A percentile compares a stretch with the other conserved stretches of the same genome.
phyloP scores from a whole-genome alignment of 805 yeast species.

The Kockiozyma suomiensis region DNA sequence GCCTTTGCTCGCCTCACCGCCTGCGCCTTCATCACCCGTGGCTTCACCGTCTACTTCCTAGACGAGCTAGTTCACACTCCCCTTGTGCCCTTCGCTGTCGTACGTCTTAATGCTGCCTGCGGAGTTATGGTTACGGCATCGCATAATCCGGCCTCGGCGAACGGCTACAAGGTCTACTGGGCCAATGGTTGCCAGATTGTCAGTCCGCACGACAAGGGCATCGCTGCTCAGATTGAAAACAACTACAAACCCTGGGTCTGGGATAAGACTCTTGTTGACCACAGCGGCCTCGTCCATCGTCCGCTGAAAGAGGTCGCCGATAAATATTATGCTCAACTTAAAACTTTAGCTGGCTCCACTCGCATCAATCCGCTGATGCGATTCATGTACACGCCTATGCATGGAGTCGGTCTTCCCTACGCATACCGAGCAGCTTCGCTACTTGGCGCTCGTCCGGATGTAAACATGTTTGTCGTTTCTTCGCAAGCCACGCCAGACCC shows the following conservation, averaged over 20 bases:
- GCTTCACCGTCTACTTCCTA: conserved; percentile 63
- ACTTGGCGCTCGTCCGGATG: conserved; percentile 44
- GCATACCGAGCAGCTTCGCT: conserved; percentile 49
- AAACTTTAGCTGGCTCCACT: conserved; percentile 35
- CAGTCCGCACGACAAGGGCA: conserved; percentile 81
- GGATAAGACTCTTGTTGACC: conserved; percentile 45
- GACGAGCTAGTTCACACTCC: conserved; percentile 71
- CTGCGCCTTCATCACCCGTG: conserved; percentile 65
- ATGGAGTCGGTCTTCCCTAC: conserved; percentile 83
- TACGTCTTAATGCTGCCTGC: conserved; percentile 60
- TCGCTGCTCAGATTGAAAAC: conserved; percentile 62
- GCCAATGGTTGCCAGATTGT: conserved; percentile 93
- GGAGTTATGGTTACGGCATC: conserved; percentile 96
- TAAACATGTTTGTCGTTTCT: conserved; percentile 49
- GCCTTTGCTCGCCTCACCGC: conserved; percentile 81
- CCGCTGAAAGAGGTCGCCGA: conserved; percentile 23
- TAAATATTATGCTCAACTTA: conserved; percentile 21
- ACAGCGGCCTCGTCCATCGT: conserved; percentile 23
- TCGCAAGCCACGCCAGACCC: conserved; percentile 82
- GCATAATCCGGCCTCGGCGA: conserved; percentile 61
- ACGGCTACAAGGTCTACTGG: conserved; percentile 95
- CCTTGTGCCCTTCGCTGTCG: conserved; percentile 84
- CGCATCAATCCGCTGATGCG: conserved; percentile 40
- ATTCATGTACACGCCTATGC: conserved; percentile 90
- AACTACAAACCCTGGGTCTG: conserved; percentile 63